Conservation (phyloP, 169 alveolate species). For the Plasmodium ovale region DNA sequence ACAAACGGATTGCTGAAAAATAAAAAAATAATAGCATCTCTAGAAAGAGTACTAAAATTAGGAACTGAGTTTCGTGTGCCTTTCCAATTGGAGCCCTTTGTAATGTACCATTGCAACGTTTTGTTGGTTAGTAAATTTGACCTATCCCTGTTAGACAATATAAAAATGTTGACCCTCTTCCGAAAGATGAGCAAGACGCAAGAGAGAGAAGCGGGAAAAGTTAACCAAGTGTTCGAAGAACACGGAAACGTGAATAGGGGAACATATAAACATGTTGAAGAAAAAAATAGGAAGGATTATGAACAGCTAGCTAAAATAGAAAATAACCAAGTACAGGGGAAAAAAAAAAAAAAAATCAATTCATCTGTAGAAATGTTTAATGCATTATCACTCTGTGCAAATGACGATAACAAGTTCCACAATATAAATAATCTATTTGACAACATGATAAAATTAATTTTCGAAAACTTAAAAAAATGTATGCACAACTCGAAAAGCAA, state of each 20-base stretch:
- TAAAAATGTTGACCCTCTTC: constrained; percentile 46
- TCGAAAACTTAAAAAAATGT: constrained; percentile 50
- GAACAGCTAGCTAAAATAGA: constrained; percentile 17
- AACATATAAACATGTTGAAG: background rate
- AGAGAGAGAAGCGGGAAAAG: background rate
- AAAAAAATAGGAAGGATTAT: background rate
- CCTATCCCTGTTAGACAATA: constrained; percentile 42
- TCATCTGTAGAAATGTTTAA: background rate
- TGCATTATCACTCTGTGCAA: background rate
- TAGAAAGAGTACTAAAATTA: constrained; percentile 58
- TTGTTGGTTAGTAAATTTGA: constrained; percentile 58
- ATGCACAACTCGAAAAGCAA: constrained; percentile 37
- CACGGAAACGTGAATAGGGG: background rate
- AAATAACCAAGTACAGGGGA: background rate
- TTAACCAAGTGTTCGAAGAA: background rate
- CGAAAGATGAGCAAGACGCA: background rate
- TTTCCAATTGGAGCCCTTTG: constrained; percentile 20
- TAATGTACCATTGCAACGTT: constrained; percentile 38
- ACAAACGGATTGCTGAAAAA: constrained; percentile 2
- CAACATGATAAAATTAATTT: constrained; percentile 54
- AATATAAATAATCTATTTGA: constrained; percentile 1
- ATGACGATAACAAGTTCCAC: background rate
- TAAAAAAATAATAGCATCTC: constrained; percentile 27
- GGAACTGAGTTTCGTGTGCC: constrained; percentile 26
- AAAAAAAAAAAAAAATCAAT: background rate